Evolutionary conservation across 805 yeast genomes (phyloP).

Genomic region (Tetrapisispora nanseiensis): DNA sequence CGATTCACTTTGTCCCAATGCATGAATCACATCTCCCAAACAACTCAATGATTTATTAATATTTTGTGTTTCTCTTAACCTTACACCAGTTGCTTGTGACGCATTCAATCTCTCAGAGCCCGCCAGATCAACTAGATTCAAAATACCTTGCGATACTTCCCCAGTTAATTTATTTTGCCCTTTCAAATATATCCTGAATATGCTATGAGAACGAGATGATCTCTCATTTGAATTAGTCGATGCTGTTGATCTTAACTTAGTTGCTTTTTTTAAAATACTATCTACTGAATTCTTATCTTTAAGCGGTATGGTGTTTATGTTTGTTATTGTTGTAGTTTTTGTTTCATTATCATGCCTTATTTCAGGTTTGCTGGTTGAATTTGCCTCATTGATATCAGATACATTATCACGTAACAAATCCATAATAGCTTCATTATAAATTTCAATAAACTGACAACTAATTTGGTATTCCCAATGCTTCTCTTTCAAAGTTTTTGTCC

Average conservation of each 20-base stretch:
- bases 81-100: slow-evolving; percentile 69
- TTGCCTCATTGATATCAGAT: slow-evolving; percentile 8
- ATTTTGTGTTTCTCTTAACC: slow-evolving; percentile 78
- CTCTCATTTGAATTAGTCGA: slow-evolving; percentile 71
- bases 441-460: slow-evolving; percentile 75
- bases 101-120: slow-evolving; percentile 80
- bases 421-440: slow-evolving; percentile 72
- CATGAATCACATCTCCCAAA: slow-evolving; percentile 79
- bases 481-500: slow-evolving; percentile 37
- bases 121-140: slow-evolving; percentile 84
- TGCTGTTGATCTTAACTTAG: slow-evolving; percentile 62
- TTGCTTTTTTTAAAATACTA: slow-evolving; percentile 43
- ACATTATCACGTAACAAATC: slow-evolving; percentile 45
- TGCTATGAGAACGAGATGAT: slow-evolving; percentile 87
- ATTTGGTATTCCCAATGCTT: slow-evolving; percentile 57
- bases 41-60: slow-evolving; percentile 83
- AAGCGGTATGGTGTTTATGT: slow-evolving; percentile 42
- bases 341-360: slow-evolving; percentile 56
- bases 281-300: slow-evolving; percentile 40
- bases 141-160: slow-evolving; percentile 42
- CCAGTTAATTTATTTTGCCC: slow-evolving; percentile 47
- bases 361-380: slow-evolving; percentile 39
- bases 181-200: slow-evolving; percentile 52
- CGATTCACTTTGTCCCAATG: slow-evolving; percentile 45
- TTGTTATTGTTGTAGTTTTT: slow-evolving; percentile 51